phyloP scores from a whole-genome alignment of 345 rosid genomes.

The Citrus australasica region DNA sequence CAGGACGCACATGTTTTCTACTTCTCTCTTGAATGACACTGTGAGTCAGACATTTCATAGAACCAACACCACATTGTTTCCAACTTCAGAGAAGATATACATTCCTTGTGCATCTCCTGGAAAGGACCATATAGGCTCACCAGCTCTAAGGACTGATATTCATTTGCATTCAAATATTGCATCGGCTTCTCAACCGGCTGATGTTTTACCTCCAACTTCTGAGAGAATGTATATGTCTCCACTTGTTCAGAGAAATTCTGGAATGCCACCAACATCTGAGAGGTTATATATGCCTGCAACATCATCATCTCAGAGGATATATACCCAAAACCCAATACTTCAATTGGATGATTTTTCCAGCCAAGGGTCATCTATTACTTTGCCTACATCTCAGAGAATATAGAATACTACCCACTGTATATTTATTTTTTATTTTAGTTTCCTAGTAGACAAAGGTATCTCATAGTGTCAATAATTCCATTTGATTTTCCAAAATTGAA shows the following conservation, averaged over 20 bases:
- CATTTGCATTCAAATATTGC: constrained; percentile 13
- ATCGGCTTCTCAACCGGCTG: constrained; percentile 11
- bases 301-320: constrained; percentile 32
- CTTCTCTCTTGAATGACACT: constrained; percentile 24
- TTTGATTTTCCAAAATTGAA: background rate
- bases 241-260: constrained; percentile 22
- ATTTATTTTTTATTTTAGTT: background rate
- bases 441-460: background rate
- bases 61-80: constrained; percentile 19
- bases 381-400: constrained; percentile 30
- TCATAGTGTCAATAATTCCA: background rate
- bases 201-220: constrained; percentile 8
- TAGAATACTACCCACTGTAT: background rate
- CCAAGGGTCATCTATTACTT: constrained; percentile 23
- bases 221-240: constrained; percentile 28
- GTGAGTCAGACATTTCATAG: constrained; percentile 29
- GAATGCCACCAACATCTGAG: constrained; percentile 23
- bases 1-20: constrained; percentile 22
- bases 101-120: constrained; percentile 23
- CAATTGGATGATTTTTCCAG: constrained; percentile 34
- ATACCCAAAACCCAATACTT: constrained; percentile 25
- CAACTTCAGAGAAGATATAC: constrained; percentile 28
- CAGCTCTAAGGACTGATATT: constrained; percentile 21
- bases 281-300: constrained; percentile 29
- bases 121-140: constrained; percentile 24